Base-by-base conservation (phyloP, 2,329 filamentous ascomycete species). In the Tolypocladium ophioglossoides region DNA sequence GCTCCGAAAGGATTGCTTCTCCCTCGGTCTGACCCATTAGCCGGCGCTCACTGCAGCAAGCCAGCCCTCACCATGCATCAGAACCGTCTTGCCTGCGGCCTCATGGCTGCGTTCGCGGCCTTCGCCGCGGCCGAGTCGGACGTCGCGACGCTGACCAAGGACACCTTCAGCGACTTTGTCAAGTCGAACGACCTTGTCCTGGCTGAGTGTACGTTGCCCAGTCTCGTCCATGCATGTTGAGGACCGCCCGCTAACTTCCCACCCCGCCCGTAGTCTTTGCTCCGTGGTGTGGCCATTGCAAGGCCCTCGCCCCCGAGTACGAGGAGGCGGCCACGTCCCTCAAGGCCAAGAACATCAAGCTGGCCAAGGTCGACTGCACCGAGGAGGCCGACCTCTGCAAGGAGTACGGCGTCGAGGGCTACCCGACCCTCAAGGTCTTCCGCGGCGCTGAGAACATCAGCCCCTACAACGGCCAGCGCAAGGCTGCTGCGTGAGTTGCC, bases 401-500 rank as follows among this genome's bases (percentile, higher is more conserved):
- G 73, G 78, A 83, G 64, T 89, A 88, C 66, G 91, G 89, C 59
- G 91, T 99, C 46, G 91, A 97, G 79, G 94, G 94, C 61, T 99
- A 99, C 81, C 94, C 94, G 59, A 99, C 94, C 62, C 84, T 99
- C 70, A 99, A 97, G 85, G 84, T 99, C 75, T 99, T 99, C 91
- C 90, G 92, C 66, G 92, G 94, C 64, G 74, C 76, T 46, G 89
- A 96, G 12, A 89, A 87, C 70, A 75, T 89, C 69, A 78, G 82
- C 61, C 86, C 91, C 59, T 99, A 99, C 77, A 78, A 79, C 65
- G 94, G 94, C 68, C 86, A 90, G 74, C 84, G 94, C 72, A 96
- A 97, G 80, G 86, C 91, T 61, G 84, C 83, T 72, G 80, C 78
- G 82, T 84, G 74, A 74, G 80, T 77, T 50, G 30, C 47, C 40